A percentile compares a stretch with the other conserved stretches of the same genome.
Evolutionary conservation across 2,329 filamentous ascomycete species (phyloP).

Genomic region (Stagonosporopsis vannaccii): DNA sequence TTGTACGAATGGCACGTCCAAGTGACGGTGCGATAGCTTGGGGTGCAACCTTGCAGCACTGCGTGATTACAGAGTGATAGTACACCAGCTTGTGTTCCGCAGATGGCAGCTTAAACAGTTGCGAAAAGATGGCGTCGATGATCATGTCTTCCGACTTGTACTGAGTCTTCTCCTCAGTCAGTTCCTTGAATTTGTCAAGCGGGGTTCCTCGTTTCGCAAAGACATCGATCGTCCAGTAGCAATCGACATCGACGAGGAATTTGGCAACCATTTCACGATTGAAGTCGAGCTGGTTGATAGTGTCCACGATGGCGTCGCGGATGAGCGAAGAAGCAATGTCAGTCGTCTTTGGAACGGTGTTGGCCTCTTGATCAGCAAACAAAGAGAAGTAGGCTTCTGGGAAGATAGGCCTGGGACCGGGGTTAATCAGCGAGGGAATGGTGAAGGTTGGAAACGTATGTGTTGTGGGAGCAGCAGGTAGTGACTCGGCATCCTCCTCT

Average conservation of each 20-base stretch:
- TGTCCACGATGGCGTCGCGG: constrained; percentile 86
- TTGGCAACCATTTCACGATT: constrained; percentile 88
- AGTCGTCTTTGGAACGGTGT: constrained; percentile 81
- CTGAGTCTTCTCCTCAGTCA: constrained; percentile 71
- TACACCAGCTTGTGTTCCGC: constrained; percentile 95
- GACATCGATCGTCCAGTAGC: constrained; percentile 87
- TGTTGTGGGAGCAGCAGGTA: constrained; percentile 62
- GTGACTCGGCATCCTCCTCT: constrained; percentile 59
- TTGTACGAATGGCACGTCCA: constrained; percentile 87
- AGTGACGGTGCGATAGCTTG: constrained; percentile 95
- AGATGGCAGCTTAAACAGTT: constrained; percentile 84
- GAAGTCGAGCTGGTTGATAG: constrained; percentile 91
- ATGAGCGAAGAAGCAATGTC: constrained; percentile 83
- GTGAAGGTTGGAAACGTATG: constrained; percentile 78
- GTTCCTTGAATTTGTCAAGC: constrained; percentile 82
- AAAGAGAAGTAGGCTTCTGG: constrained; percentile 95
- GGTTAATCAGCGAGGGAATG: constrained; percentile 77
- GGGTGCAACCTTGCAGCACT: constrained; percentile 93
- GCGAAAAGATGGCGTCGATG: constrained; percentile 97
- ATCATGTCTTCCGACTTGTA: constrained; percentile 99
- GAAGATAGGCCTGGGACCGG: constrained; percentile 79
- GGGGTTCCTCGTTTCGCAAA: constrained; percentile 94
- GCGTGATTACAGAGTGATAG: constrained; percentile 93
- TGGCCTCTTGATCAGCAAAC: constrained; percentile 83
- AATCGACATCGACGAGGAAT: constrained; percentile 91